Evolutionary conservation across 177 flowering plant species (phyloP), one percentile per base, ranked within the genome.

Genomic region (Vitis hybrid): DNA sequence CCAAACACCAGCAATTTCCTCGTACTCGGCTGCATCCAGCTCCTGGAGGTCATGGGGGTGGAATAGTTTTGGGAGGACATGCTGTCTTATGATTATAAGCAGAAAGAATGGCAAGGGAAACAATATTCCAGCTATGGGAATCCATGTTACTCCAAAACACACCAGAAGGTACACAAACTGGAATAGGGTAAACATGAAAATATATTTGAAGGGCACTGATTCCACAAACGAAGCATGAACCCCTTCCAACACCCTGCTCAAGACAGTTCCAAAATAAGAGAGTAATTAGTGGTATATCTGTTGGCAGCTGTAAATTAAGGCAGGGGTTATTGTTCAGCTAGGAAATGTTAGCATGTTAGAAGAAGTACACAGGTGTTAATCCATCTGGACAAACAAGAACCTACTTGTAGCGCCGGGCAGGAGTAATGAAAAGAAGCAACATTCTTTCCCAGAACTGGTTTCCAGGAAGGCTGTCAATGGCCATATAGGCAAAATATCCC

Each of bases 401-500:
- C 80, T 85, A 89, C 97, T 84, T 91, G 84, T 77, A 83, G 2
- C 86, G 82, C 14, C 91, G 81, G 13, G 75, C 6, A 3, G 89
- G 89, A 51, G 89, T 73, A n/a, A 89, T 72, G 74, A 91, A 90
- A 9, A 91, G 86, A 59, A 90, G 78, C 70, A 84, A 64, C 6
- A 85, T 68, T 67, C 97, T 85, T 77, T 90, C 94, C 88, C 89
- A 88, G 75, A 92, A 92, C 76, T 92, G 97, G 73, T 86, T 92
- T 39, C 97, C 97, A 12, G 94, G 94, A 16, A 92, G 89, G 49
- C 93, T 92, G 68, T 92, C 97, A 45, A 91, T 80, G 56, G 94
- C 89, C 97, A 92, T 90, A 79, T 86, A 92, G 8, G 97, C 97
- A 68, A 91, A 90, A 62, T 91, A 91, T 39, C 97, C 97, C 97